A percentile compares a stretch with the other conserved stretches of the same genome.
Conservation (phyloP, 148 eudicot genomes). For the Chenopodium suecicum region DNA sequence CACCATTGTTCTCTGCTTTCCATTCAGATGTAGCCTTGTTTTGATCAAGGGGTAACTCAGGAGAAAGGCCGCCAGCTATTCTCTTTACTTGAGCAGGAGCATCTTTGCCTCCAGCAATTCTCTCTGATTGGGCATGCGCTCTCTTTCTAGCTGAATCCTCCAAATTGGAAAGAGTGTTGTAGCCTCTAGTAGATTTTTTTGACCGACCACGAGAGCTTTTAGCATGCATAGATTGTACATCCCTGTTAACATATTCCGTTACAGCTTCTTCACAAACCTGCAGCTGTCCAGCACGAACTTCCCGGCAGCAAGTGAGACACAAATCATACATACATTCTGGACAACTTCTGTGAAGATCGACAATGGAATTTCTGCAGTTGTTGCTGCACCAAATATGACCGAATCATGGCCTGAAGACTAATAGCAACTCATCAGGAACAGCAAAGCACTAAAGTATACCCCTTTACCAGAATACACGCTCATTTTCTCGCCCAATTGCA, state of each 20-base stretch:
- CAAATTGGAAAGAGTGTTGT: background rate
- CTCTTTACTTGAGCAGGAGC: background rate
- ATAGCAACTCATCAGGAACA: conserved; percentile 5
- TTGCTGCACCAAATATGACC: conserved; percentile 38
- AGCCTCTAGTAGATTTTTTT: background rate
- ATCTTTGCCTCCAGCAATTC: conserved; percentile 2
- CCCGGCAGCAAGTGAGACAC: conserved; percentile 59
- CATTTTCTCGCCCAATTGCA: conserved; percentile 1
- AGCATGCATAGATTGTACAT: conserved; percentile 41
- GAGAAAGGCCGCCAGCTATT: background rate
- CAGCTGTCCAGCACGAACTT: conserved; percentile 47
- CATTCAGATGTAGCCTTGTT: conserved; percentile 32
- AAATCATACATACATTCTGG: conserved; percentile 46
- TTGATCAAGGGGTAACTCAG: background rate
- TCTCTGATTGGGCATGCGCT: background rate
- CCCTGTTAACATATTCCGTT: conserved; percentile 34
- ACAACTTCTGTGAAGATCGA: conserved; percentile 58
- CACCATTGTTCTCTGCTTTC: conserved; percentile 45
- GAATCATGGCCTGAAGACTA: background rate
- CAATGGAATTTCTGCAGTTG: conserved; percentile 53
- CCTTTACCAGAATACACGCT: conserved; percentile 30
- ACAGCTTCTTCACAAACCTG: conserved; percentile 35
- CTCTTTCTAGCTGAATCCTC: background rate
- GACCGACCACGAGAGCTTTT: background rate
- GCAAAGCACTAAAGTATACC: conserved; percentile 13